A percentile compares a stretch with the other conserved stretches of the same genome.
phyloP scores from a whole-genome alignment of 2,329 filamentous ascomycete species.

The Ceratocystis cacaofunesta region DNA sequence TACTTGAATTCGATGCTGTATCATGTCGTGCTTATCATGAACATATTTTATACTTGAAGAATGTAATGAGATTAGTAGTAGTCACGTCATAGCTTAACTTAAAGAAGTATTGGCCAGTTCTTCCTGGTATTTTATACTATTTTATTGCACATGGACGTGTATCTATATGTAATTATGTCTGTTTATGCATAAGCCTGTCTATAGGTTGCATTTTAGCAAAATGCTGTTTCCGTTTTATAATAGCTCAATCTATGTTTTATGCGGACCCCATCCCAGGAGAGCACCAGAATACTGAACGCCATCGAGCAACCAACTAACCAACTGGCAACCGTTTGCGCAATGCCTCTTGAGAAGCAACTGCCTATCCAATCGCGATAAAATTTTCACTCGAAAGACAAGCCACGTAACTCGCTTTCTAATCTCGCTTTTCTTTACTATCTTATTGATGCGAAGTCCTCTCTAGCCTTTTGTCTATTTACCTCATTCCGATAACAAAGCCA shows the following conservation, averaged over 20 bases:
- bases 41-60: neutral
- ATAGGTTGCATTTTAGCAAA: conserved; percentile 3
- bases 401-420: too few species aligned
- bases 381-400: too few species aligned
- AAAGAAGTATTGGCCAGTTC: neutral
- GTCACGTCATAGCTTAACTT: neutral
- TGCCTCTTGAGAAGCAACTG: neutral
- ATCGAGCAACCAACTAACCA: neutral
- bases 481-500: too few species aligned
- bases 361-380: neutral
- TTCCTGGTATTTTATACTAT: neutral
- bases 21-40: neutral
- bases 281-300: neutral
- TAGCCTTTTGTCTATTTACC: too few species aligned
- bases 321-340: neutral
- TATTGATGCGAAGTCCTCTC: too few species aligned
- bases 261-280: neutral
- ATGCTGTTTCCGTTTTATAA: neutral
- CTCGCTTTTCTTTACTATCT: too few species aligned
- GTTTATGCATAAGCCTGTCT: neutral
- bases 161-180: neutral
- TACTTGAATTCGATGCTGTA: neutral
- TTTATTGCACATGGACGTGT: neutral
- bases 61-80: neutral
- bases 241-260: neutral